Base-by-base conservation (phyloP, 192 early-diverging fungal genomes). In the Cetraspora pellucida region DNA sequence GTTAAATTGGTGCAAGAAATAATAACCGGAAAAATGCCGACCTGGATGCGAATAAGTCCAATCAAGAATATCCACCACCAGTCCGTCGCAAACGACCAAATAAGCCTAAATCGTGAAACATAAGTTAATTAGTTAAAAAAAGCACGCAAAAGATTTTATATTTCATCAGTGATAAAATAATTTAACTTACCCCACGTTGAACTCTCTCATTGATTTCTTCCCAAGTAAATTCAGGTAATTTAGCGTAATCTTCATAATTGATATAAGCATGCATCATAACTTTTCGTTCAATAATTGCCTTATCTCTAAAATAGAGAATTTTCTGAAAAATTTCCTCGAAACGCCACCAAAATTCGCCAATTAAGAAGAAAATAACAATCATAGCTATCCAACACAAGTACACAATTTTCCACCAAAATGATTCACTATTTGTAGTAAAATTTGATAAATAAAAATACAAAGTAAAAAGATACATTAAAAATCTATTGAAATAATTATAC, bases 41-140 rank as follows among this genome's bases (percentile, higher is more conserved):
- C 75, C 75, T 0, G 75, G 75, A 63, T 77, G 75, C 4, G 47
- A 28, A 27, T 25, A 0, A 30, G 67, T 77, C 75, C 75, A 77
- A 31, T 77, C 50, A 3, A 61, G 44, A 19, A 77, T 54, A 31
- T 77, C 75, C 17, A 67, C 14, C 27, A 77, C 63, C 1, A 66
- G 50, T 17, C 65, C 75, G 46, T 77, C 61, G 11, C 61, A 63
- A 30, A 77, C 46, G 27, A 77, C 75, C 28, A 77, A 55, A 47
- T 19, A 66, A 31, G 75, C 74, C 74, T 75, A 58, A n/a, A 58
- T 23, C 21, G 11, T 58, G 13, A 10, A 10, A 11, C 25, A 23
- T 37, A 6, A 37, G 37, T 37, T 37, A 37, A 37, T 37, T 37
- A 1, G 3, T 37, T 37, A 37, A 37, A 6, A 37, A 37, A 37